Conservation (phyloP, 345 rosid genomes). For the Salix dunnii region DNA sequence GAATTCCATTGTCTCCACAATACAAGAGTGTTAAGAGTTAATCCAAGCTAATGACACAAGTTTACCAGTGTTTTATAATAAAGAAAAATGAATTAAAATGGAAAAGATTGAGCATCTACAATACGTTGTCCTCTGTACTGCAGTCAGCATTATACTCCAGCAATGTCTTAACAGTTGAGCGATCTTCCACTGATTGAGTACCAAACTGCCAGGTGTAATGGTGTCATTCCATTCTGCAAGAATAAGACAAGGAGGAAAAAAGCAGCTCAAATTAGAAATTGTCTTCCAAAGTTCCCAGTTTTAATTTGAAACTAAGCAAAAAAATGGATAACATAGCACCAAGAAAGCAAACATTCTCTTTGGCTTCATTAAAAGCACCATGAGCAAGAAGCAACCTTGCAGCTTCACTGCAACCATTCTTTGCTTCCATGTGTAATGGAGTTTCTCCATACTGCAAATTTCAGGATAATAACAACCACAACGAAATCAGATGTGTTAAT, state of each 20-base stretch:
- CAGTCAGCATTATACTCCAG: constrained; percentile 89
- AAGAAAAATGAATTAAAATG: neutral
- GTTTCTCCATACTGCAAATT: constrained; percentile 88
- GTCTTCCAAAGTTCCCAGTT: constrained; percentile 5
- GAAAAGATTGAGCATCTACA: neutral
- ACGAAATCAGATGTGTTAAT: constrained; percentile 7
- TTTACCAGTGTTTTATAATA: constrained; percentile 4
- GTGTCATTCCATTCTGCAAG: constrained; percentile 96
- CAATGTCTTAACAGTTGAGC: constrained; percentile 72
- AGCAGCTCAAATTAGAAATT: neutral
- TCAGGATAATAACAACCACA: constrained; percentile 11
- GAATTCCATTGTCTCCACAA: neutral
- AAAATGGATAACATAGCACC: neutral
- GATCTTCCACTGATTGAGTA: constrained; percentile 74
- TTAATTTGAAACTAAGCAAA: constrained; percentile 2
- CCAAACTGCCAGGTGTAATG: constrained; percentile 98
- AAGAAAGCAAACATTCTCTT: constrained; percentile 65
- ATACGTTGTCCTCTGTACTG: constrained; percentile 81
- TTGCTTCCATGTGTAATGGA: constrained; percentile 98
- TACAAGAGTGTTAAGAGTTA: neutral
- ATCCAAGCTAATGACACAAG: neutral
- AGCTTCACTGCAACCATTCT: constrained; percentile 90
- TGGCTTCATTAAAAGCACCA: constrained; percentile 88
- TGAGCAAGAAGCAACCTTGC: constrained; percentile 68
- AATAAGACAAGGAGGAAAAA: constrained; percentile 9